Evolutionary conservation across 140 eudicot species (phyloP).

Genomic region (Stevia rebaudiana): DNA sequence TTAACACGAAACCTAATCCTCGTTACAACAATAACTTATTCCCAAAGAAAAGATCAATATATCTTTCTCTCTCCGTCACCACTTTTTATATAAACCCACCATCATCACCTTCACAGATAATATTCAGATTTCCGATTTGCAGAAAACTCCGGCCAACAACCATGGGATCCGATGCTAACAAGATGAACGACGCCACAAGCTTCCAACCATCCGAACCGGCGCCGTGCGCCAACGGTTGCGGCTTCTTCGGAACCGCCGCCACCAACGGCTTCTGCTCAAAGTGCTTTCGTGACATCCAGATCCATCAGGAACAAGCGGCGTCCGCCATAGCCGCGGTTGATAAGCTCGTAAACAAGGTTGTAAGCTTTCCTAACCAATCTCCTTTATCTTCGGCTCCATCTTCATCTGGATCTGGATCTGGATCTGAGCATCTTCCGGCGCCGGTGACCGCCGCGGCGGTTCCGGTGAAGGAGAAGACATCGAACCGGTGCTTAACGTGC

Average conservation of each 20-base stretch:
- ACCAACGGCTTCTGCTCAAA: slow-evolving; percentile 73
- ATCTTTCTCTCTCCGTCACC: neutral
- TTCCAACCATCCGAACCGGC: slow-evolving; percentile 54
- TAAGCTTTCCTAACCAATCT: slow-evolving; percentile 1
- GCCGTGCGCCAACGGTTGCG: slow-evolving; percentile 72
- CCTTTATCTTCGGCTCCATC: slow-evolving; percentile 1
- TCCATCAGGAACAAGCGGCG: slow-evolving; percentile 47
- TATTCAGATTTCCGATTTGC: neutral
- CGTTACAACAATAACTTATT: neutral
- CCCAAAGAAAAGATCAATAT: slow-evolving; percentile 14
- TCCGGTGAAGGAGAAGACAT: neutral
- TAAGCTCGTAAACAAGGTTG: slow-evolving; percentile 32
- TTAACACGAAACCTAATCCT: slow-evolving; percentile 1
- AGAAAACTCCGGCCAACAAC: neutral
- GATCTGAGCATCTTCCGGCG: slow-evolving; percentile 15
- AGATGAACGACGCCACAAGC: slow-evolving; percentile 53
- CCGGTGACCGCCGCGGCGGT: neutral
- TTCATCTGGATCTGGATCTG: neutral
- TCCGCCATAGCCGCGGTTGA: slow-evolving; percentile 52
- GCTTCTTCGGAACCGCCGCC: slow-evolving; percentile 72
- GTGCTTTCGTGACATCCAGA: slow-evolving; percentile 47
- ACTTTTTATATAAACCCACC: slow-evolving; percentile 24
- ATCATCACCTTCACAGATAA: too few species aligned
- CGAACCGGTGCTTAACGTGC: slow-evolving; percentile 56
- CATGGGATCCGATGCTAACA: slow-evolving; percentile 54